These are phyloP conservation scores for Nepenthes alata DNA, from an alignment of 179 eudicot genomes.

Conservation along the genomic window DNA sequence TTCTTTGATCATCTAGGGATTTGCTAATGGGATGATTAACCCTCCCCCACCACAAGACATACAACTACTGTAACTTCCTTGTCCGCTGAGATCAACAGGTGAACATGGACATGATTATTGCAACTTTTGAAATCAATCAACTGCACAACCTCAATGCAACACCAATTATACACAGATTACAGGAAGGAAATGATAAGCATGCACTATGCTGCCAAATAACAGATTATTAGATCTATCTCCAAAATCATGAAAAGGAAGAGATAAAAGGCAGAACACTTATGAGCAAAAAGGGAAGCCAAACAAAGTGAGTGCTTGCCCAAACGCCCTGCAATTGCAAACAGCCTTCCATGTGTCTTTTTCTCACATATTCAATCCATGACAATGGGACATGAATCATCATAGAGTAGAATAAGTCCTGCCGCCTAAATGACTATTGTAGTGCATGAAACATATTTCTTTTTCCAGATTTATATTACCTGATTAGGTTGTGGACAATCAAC, in stretches of 20 bases:
- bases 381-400: background rate
- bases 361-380: background rate
- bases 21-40: too few species aligned
- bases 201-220: too few species aligned
- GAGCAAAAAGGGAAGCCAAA: background rate
- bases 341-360: background rate
- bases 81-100: too few species aligned
- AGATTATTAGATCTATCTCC: background rate
- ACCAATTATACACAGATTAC: too few species aligned
- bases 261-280: background rate
- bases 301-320: background rate
- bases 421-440: background rate
- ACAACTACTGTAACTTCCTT: too few species aligned
- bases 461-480: slow-evolving; percentile 45
- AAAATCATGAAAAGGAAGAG: background rate
- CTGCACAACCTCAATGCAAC: too few species aligned
- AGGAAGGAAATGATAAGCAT: too few species aligned
- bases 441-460: background rate
- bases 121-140: too few species aligned
- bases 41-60: too few species aligned
- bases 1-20: too few species aligned
- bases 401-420: background rate
- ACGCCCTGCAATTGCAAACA: background rate
- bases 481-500: slow-evolving; percentile 92
- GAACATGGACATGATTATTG: too few species aligned